phyloP scores from a whole-genome alignment of 1,284 basidiomycete species.

The Trichosporon sp. region DNA sequence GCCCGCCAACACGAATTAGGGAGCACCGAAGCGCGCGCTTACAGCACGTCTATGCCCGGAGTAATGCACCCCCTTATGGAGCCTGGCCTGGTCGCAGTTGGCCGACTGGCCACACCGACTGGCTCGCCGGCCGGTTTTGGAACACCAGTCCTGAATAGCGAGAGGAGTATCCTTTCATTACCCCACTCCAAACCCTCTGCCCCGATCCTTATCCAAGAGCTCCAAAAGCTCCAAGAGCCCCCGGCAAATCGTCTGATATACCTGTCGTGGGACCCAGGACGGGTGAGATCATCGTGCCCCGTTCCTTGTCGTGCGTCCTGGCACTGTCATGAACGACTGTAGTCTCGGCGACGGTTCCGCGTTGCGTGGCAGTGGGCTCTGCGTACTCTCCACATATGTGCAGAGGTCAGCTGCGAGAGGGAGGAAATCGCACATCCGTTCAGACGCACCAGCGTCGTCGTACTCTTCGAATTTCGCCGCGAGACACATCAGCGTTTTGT shows the following conservation, averaged over 20 bases:
- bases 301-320: background rate
- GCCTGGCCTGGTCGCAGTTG: background rate
- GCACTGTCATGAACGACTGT: background rate
- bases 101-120: background rate
- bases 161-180: background rate
- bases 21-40: background rate
- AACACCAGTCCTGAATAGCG: background rate
- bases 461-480: too few relatives aligned
- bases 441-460: too few relatives aligned
- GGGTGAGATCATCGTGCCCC: constrained; percentile 1
- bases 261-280: background rate
- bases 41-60: constrained; percentile 7
- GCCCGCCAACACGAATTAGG: background rate
- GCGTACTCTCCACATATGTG: background rate
- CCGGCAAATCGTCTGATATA: too few relatives aligned
- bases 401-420: too few relatives aligned
- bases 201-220: background rate
- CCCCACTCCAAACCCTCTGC: background rate
- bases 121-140: constrained; percentile 3
- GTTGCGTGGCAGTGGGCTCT: background rate
- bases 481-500: too few relatives aligned
- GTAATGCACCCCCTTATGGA: background rate
- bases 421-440: too few relatives aligned
- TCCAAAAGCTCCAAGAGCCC: too few relatives aligned
- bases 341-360: background rate